These are phyloP conservation scores for Astraeus odoratus DNA, from an alignment of 768 basidiomycete genomes.

Conservation along the genomic window DNA sequence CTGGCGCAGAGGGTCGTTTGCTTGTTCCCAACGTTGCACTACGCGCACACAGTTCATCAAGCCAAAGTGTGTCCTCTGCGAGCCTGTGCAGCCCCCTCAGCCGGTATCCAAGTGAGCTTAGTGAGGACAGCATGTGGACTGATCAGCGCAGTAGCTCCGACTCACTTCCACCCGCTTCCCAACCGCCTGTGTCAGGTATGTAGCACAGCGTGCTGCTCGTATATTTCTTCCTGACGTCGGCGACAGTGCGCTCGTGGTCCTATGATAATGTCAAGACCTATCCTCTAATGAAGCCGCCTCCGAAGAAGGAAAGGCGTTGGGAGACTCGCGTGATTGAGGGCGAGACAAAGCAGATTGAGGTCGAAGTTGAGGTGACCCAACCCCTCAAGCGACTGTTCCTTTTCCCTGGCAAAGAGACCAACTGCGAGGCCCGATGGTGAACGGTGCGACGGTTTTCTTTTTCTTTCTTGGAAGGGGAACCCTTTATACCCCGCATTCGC, in stretches of 20 bases:
- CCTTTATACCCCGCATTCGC: constrained; percentile 25
- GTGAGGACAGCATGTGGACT: constrained; percentile 28
- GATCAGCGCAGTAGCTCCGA: constrained; percentile 17
- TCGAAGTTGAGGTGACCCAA: constrained; percentile 48
- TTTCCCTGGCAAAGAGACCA: constrained; percentile 45
- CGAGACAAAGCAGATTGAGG: constrained; percentile 45
- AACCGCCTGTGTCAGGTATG: constrained; percentile 52
- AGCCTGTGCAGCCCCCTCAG: constrained; percentile 33
- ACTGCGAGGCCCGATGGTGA: constrained; percentile 23
- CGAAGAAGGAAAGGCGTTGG: constrained; percentile 44
- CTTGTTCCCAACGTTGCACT: constrained; percentile 42
- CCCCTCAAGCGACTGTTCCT: constrained; percentile 62
- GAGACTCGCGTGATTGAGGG: constrained; percentile 44
- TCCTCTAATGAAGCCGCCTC: constrained; percentile 44
- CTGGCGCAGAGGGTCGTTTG: constrained; percentile 58
- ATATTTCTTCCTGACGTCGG: constrained; percentile 6
- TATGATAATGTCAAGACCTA: constrained; percentile 70
- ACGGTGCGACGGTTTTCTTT: constrained; percentile 8
- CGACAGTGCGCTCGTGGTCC: constrained; percentile 63
- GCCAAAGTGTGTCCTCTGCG: constrained; percentile 23
- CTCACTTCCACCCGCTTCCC: constrained; percentile 19
- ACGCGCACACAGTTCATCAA: constrained; percentile 27
- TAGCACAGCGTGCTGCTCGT: neutral
- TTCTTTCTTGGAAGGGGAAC: constrained; percentile 10
- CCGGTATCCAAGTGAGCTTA: constrained; percentile 34